These are phyloP conservation scores for Ustulina deusta DNA, from an alignment of 2,329 filamentous ascomycete species.

Conservation along the genomic window DNA sequence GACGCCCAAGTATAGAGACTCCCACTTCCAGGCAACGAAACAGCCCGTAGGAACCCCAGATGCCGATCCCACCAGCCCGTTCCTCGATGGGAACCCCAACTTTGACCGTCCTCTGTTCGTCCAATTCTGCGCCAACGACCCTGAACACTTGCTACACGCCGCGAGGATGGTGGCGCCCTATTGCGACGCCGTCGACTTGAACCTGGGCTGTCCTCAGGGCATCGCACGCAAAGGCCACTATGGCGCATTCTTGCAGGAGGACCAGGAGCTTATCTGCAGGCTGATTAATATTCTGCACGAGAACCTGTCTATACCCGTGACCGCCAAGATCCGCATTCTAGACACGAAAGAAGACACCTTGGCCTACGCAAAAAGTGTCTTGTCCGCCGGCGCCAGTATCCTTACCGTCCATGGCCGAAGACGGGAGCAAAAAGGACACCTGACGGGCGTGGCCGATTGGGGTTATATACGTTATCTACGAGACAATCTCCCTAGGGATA, in stretches of 20 bases:
- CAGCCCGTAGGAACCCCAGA: slow-evolving; percentile 42
- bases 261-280: slow-evolving; percentile 84
- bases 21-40: slow-evolving; percentile 80
- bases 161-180: slow-evolving; percentile 83
- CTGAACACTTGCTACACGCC: slow-evolving; percentile 81
- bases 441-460: slow-evolving; percentile 96
- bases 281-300: slow-evolving; percentile 86
- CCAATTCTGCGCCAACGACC: slow-evolving; percentile 94
- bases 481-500: slow-evolving; percentile 84
- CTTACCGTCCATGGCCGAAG: slow-evolving; percentile 90
- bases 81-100: slow-evolving; percentile 87
- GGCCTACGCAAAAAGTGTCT: slow-evolving; percentile 87
- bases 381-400: slow-evolving; percentile 90
- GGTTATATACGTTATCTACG: slow-evolving; percentile 82
- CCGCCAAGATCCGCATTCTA: slow-evolving; percentile 92
- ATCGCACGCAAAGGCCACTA: slow-evolving; percentile 93
- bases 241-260: slow-evolving; percentile 93
- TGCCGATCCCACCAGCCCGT: slow-evolving; percentile 52
- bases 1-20: slow-evolving; percentile 77
- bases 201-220: slow-evolving; percentile 94
- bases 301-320: slow-evolving; percentile 84
- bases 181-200: slow-evolving; percentile 95
- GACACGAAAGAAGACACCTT: slow-evolving; percentile 89
- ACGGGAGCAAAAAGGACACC: slow-evolving; percentile 94
- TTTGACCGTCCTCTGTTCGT: slow-evolving; percentile 92